Conservation (phyloP, 2,329 filamentous ascomycete genomes). For the Aspergillus unguis region DNA sequence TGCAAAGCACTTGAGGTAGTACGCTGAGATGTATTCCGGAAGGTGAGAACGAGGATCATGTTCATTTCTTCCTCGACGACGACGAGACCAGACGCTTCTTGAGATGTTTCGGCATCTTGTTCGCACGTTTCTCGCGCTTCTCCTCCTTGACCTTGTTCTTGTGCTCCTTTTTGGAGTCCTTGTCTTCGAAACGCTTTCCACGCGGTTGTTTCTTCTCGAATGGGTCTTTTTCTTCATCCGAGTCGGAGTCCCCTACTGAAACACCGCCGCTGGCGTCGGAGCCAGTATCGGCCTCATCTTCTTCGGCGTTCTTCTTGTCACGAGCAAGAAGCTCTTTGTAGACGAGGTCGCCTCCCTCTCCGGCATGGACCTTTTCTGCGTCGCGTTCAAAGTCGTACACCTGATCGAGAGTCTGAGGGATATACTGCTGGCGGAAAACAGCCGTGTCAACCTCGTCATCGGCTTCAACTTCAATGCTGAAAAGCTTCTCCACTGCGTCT, state of each 20-base stretch:
- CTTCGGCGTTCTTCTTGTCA: constrained; percentile 41
- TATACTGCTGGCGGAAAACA: constrained; percentile 94
- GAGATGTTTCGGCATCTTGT: constrained; percentile 92
- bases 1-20: neutral
- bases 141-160: constrained; percentile 92
- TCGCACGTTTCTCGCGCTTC: constrained; percentile 86
- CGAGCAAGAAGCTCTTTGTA: constrained; percentile 82
- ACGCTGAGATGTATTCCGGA: too few species aligned
- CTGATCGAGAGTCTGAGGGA: constrained; percentile 91
- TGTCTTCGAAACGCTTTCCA: constrained; percentile 84
- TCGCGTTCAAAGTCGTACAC: constrained; percentile 96
- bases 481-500: constrained; percentile 64
- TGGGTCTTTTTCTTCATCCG: constrained; percentile 40
- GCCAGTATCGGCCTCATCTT: constrained; percentile 35
- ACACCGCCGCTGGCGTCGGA: constrained; percentile 37
- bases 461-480: constrained; percentile 54
- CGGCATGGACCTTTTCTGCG: constrained; percentile 69
- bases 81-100: constrained; percentile 63
- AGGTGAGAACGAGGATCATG: neutral
- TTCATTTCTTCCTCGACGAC: constrained; percentile 32
- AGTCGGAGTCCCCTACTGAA: constrained; percentile 30
- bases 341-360: constrained; percentile 71
- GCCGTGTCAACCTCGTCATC: constrained; percentile 72
- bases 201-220: constrained; percentile 68
- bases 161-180: constrained; percentile 82